phyloP scores from a whole-genome alignment of 768 basidiomycete genomes.

The Podaxis rugospora region DNA sequence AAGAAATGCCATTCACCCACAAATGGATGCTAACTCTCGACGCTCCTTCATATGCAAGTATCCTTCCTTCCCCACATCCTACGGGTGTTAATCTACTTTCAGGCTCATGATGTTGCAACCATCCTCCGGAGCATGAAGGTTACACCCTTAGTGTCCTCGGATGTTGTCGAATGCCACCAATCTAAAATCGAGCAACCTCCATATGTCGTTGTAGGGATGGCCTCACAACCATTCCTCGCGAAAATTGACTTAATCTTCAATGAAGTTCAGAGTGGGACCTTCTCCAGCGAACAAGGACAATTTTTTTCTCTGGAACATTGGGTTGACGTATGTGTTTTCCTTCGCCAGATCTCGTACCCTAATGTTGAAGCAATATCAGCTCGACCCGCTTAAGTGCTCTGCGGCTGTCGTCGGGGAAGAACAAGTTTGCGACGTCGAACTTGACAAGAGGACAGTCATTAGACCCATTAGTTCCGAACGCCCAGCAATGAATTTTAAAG shows the following conservation, averaged over 20 bases:
- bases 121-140: slow-evolving; percentile 44
- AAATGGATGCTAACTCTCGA: slow-evolving; percentile 56
- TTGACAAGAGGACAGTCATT: slow-evolving; percentile 42
- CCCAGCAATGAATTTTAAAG: slow-evolving; percentile 26
- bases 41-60: slow-evolving; percentile 46
- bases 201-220: slow-evolving; percentile 39
- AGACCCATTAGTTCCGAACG: slow-evolving; percentile 28
- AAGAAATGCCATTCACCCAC: slow-evolving; percentile 31
- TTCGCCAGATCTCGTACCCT: background rate
- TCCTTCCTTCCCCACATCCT: background rate
- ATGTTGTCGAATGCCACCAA: slow-evolving; percentile 12
- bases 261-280: slow-evolving; percentile 17
- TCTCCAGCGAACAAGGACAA: slow-evolving; percentile 21
- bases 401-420: slow-evolving; percentile 38
- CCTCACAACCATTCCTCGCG: slow-evolving; percentile 41
- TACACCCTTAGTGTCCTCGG: slow-evolving; percentile 21
- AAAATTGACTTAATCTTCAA: slow-evolving; percentile 42
- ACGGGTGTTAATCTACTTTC: background rate
- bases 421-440: slow-evolving; percentile 49
- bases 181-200: slow-evolving; percentile 31
- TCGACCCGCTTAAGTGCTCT: slow-evolving; percentile 33
- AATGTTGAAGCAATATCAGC: slow-evolving; percentile 21
- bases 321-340: slow-evolving; percentile 40
- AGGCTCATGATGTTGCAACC: slow-evolving; percentile 19
- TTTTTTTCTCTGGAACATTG: slow-evolving; percentile 44